A percentile compares a stretch with the other conserved stretches of the same genome.
phyloP scores from a whole-genome alignment of 2,329 filamentous ascomycete genomes.

The Cladorrhinum sp. region DNA sequence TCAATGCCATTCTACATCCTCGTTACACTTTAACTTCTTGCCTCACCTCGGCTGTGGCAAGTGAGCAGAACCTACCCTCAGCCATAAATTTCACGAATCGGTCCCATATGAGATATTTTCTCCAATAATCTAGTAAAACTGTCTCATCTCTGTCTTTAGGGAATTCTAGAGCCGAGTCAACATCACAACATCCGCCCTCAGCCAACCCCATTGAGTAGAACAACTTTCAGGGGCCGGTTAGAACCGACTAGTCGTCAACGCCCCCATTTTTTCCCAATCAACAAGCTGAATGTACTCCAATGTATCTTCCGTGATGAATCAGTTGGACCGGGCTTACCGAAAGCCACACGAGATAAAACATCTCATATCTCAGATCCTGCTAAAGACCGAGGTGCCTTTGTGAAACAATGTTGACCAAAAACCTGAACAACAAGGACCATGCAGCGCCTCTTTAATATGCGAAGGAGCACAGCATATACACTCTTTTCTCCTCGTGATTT shows the following conservation, averaged over 20 bases:
- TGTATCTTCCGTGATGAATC: background rate
- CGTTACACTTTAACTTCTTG: background rate
- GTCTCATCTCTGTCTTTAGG: background rate
- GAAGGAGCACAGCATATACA: background rate
- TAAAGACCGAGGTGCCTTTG: background rate
- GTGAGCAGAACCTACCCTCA: background rate
- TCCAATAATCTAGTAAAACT: background rate
- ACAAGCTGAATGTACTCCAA: background rate
- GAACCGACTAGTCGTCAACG: too few species aligned
- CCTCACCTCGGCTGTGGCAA: background rate
- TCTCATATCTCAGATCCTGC: background rate
- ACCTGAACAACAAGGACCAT: background rate
- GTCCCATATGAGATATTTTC: background rate
- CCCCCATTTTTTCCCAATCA: background rate
- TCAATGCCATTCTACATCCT: background rate
- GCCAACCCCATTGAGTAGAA: too few species aligned
- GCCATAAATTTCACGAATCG: too few species aligned
- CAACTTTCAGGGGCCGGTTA: too few species aligned
- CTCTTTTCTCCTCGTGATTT: background rate
- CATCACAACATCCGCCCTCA: background rate
- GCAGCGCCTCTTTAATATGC: background rate
- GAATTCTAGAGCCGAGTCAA: background rate
- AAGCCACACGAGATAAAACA: background rate
- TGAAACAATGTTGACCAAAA: background rate
- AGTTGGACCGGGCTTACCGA: background rate